Evolutionary conservation across 192 early-diverging fungal genomes (phyloP), one percentile per base, ranked within the genome.

Genomic region (Phycomyces nitens): DNA sequence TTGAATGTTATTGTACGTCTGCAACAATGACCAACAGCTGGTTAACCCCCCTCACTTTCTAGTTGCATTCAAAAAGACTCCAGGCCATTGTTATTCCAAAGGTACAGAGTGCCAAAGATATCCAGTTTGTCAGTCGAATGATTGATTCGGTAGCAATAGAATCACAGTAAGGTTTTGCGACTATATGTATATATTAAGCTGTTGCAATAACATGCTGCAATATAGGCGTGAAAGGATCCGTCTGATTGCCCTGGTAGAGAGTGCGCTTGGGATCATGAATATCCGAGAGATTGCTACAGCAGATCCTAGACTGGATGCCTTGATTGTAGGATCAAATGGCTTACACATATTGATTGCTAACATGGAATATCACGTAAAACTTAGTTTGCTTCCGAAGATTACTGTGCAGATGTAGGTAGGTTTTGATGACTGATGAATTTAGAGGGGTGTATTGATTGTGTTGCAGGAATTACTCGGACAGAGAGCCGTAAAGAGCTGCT

Each of bases 351-450:
- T 61, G 18, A 27, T 12, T 53, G 10, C 23, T 40, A 11, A 12
- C 51, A 27, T 41, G 43, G 9, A 0, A n/a, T n/a, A n/a, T n/a
- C n/a, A n/a, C n/a, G n/a, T 34, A 34, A 34, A 34, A 34, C 29
- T 34, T 73, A 84, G 82, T 84, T 93, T 80, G 96, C 94, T 12
- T 89, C 94, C n/a, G 96, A 98, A 78, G 96, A 98, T 75, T 96
- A 91, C 60, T 94, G 92, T 67, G 92, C 96, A 2, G 94, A 96
- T 68, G 76, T 91, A 16, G 91, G 71, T 65, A 64, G 49, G 44
- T 34, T 34, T 34, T 34, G 29, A 34, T n/a, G n/a, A n/a, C n/a
- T n/a, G n/a, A n/a, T n/a, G n/a, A n/a, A n/a, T n/a, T n/a, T n/a
- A n/a, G n/a, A n/a, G n/a, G n/a, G n/a, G n/a, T n/a, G n/a, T n/a